These are phyloP conservation scores for Yarrowia sp. DNA, from an alignment of 805 yeast genomes.

Conservation along the genomic window DNA sequence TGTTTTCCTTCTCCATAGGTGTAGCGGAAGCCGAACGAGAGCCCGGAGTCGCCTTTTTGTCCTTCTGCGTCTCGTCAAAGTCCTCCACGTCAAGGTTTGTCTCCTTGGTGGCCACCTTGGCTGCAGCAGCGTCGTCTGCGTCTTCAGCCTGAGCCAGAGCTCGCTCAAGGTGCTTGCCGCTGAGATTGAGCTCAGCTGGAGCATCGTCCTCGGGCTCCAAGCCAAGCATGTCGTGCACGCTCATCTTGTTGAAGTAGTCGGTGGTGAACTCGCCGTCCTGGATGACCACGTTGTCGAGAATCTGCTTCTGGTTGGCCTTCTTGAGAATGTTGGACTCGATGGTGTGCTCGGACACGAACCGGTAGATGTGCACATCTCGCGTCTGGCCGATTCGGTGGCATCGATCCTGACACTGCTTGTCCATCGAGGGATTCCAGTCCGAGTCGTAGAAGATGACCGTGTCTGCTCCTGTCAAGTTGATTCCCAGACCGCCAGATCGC, in stretches of 20 bases:
- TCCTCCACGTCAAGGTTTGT: slow-evolving; percentile 82
- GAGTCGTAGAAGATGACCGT: slow-evolving; percentile 97
- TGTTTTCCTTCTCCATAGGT: slow-evolving; percentile 28
- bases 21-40: slow-evolving; percentile 35
- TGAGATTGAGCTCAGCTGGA: slow-evolving; percentile 37
- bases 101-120: slow-evolving; percentile 82
- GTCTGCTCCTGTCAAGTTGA: slow-evolving; percentile 96
- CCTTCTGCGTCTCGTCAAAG: slow-evolving; percentile 53
- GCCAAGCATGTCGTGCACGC: slow-evolving; percentile 82
- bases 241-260: slow-evolving; percentile 84
- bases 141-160: slow-evolving; percentile 92
- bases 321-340: slow-evolving; percentile 91
- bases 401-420: slow-evolving; percentile 97
- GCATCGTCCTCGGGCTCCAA: slow-evolving; percentile 44
- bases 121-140: slow-evolving; percentile 73
- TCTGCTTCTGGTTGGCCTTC: slow-evolving; percentile 92
- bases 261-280: slow-evolving; percentile 99
- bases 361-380: slow-evolving; percentile 93
- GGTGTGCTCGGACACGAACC: slow-evolving; percentile 93
- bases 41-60: slow-evolving; percentile 28
- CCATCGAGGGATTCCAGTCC: slow-evolving; percentile 99
- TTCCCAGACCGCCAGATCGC: slow-evolving; percentile 97
- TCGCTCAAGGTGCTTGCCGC: slow-evolving; percentile 44
- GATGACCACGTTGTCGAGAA: slow-evolving; percentile 89
- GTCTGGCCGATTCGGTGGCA: slow-evolving; percentile 99